These are phyloP conservation scores for Cyberlindnera maritima DNA, from an alignment of 805 yeast genomes.

Conservation along the genomic window DNA sequence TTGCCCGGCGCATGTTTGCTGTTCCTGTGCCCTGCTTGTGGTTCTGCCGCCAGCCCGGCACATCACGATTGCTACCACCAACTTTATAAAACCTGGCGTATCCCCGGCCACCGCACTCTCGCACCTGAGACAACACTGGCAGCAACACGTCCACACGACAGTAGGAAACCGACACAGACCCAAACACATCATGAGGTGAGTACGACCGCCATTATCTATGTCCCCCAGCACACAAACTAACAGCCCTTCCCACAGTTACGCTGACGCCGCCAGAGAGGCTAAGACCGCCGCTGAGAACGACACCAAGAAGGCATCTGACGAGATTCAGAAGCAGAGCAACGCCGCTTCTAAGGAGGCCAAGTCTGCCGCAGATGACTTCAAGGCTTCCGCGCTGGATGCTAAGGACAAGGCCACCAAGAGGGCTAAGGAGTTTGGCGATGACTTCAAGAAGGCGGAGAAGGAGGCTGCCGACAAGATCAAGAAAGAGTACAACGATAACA, in stretches of 20 bases:
- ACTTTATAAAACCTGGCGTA: not conserved
- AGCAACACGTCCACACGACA: not conserved
- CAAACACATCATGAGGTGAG: conserved; percentile 10
- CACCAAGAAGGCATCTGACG: conserved; percentile 15
- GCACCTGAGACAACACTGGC: not conserved
- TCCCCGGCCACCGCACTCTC: not conserved
- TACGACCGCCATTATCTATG: not conserved
- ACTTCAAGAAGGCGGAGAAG: conserved; percentile 33
- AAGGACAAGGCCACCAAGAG: conserved; percentile 24
- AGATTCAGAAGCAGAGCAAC: conserved; percentile 9
- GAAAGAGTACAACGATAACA: conserved; percentile 31
- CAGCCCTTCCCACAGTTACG: conserved; percentile 12
- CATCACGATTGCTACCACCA: not conserved
- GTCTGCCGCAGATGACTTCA: conserved; percentile 20
- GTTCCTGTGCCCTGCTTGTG: not conserved
- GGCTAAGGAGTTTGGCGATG: conserved; percentile 19
- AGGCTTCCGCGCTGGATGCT: conserved; percentile 19
- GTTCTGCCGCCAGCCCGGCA: not conserved
- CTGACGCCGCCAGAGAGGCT: conserved; percentile 22
- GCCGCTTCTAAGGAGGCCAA: conserved; percentile 19
- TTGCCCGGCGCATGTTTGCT: conserved; percentile 12
- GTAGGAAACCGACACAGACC: not conserved
- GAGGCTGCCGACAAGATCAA: conserved; percentile 33
- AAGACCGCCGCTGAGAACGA: conserved; percentile 18
- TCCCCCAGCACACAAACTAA: conserved; percentile 1